A percentile compares a stretch with the other conserved stretches of the same genome.
Evolutionary conservation across 306 rosid genomes (phyloP).

Genomic region (Aeschynomene evenia): DNA sequence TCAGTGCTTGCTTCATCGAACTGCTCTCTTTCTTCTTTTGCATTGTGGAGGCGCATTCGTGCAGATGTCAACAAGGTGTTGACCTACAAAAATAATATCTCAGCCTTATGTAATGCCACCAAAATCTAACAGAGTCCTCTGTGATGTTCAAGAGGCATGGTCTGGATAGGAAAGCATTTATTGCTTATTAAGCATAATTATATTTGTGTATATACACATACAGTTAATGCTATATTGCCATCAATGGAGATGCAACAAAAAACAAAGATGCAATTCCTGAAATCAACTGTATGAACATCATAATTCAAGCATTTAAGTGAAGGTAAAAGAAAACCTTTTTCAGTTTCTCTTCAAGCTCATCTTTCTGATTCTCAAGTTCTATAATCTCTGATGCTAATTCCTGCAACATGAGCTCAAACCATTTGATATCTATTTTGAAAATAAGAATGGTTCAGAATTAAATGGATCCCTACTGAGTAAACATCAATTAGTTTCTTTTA

Average conservation of each 20-base stretch:
- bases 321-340: constrained; percentile 53
- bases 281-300: constrained; percentile 2
- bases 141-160: constrained; percentile 17
- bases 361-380: constrained; percentile 69
- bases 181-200: neutral
- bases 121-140: constrained; percentile 17
- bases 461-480: neutral
- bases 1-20: constrained; percentile 85
- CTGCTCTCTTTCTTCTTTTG: constrained; percentile 85
- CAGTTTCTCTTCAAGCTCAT: constrained; percentile 69
- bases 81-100: constrained; percentile 54
- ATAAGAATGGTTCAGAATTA: constrained; percentile 20
- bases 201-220: neutral
- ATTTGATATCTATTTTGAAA: constrained; percentile 6
- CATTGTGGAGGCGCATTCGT: constrained; percentile 67
- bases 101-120: constrained; percentile 8
- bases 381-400: constrained; percentile 65
- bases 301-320: constrained; percentile 3
- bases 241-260: constrained; percentile 18
- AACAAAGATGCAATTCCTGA: constrained; percentile 5
- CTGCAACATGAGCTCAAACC: constrained; percentile 52
- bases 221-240: constrained; percentile 17
- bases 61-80: constrained; percentile 49
- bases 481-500: neutral
- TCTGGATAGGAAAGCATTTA: constrained; percentile 4